Evolutionary conservation across 441 rosid species (phyloP).

Genomic region (Oxalis stricta): DNA sequence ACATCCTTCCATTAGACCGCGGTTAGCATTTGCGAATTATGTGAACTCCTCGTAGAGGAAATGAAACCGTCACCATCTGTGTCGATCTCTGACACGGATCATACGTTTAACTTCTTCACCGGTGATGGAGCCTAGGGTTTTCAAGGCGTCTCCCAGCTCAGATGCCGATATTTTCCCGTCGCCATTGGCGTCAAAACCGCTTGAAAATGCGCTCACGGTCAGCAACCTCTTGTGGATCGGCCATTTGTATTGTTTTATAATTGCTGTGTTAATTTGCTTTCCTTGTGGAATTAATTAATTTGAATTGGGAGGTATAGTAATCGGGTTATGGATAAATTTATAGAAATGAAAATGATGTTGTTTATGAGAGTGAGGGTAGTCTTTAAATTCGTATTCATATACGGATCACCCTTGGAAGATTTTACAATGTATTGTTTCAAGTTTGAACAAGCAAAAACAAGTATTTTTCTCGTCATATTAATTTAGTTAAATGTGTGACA

Average conservation of each 20-base stretch:
- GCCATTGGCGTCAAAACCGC: conserved; percentile 56
- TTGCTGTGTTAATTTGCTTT: no score
- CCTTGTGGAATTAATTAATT: no score
- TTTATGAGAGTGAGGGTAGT: no score
- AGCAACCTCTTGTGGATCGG: conserved; percentile 30
- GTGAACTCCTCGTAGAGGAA: conserved; percentile 48
- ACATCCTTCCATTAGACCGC: conserved; percentile 70
- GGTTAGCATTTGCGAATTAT: conserved; percentile 53
- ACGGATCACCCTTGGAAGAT: no score
- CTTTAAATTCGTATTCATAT: no score
- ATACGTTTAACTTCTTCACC: conserved; percentile 47
- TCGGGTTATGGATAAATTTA: no score
- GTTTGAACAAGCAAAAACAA: no score
- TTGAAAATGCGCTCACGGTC: conserved; percentile 67
- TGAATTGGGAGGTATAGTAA: no score
- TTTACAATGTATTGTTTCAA: no score
- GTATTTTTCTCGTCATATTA: no score
- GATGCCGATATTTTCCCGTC: conserved; percentile 60
- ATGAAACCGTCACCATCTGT: conserved; percentile 77
- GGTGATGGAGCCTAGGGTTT: conserved; percentile 44
- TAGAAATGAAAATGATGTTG: no score
- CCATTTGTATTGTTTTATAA: conserved; percentile 30
- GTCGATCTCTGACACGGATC: conserved; percentile 88
- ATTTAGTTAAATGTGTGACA: no score
- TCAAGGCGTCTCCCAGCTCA: conserved; percentile 65